Conservation (phyloP, 2,329 filamentous ascomycete species). For the Monilinia fructigena region DNA sequence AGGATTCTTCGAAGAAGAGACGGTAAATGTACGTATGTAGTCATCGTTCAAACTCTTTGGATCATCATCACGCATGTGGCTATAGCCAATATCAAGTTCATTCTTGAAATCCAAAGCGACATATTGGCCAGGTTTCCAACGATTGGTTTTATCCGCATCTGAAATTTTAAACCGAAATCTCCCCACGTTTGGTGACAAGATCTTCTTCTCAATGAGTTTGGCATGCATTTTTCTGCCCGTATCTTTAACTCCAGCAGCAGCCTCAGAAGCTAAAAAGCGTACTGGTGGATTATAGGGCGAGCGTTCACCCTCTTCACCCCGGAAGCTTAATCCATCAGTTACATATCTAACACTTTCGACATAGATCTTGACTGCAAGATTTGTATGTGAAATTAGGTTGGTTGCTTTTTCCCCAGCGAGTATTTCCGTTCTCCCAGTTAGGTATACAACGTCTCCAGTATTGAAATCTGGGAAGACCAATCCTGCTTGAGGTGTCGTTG, state of each 20-base stretch:
- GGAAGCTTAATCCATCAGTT: slow-evolving; percentile 63
- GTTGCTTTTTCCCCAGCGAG: slow-evolving; percentile 64
- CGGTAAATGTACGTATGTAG: slow-evolving; percentile 78
- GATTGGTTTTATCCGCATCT: slow-evolving; percentile 39
- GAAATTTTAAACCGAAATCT: slow-evolving; percentile 60
- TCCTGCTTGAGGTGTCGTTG: slow-evolving; percentile 64
- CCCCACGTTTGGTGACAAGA: slow-evolving; percentile 64
- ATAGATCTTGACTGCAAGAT: slow-evolving; percentile 68
- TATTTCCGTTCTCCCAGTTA: slow-evolving; percentile 65
- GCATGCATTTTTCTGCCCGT: slow-evolving; percentile 43
- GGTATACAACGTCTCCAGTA: slow-evolving; percentile 69
- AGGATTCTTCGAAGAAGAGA: slow-evolving; percentile 54
- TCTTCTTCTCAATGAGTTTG: slow-evolving; percentile 56
- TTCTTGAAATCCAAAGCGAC: slow-evolving; percentile 69
- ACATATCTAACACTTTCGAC: slow-evolving; percentile 63
- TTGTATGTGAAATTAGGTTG: slow-evolving; percentile 63
- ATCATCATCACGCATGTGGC: slow-evolving; percentile 81
- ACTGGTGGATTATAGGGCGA: slow-evolving; percentile 81
- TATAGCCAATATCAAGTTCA: slow-evolving; percentile 71
- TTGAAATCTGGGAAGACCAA: slow-evolving; percentile 72
- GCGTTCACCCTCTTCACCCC: slow-evolving; percentile 55
- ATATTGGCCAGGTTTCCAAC: slow-evolving; percentile 72
- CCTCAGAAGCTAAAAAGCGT: slow-evolving; percentile 62
- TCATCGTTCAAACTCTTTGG: slow-evolving; percentile 81
- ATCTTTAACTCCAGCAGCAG: slow-evolving; percentile 28